Base-by-base conservation (phyloP, 352 stramenopile species). In the Pythium pectinolyticum region DNA sequence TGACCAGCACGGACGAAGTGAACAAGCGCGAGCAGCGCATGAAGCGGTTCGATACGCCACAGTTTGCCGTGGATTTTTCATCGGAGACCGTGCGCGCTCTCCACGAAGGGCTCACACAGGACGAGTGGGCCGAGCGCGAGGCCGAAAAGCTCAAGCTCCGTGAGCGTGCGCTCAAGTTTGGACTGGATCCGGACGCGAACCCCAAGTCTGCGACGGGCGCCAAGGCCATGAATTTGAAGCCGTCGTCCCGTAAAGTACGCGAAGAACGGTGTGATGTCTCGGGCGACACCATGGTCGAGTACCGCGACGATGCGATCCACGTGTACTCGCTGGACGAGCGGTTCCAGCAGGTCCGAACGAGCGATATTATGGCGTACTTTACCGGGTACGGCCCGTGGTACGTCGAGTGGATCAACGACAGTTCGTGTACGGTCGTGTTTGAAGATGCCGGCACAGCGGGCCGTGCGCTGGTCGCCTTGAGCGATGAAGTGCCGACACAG, bases 331-430 rank as follows among this genome's bases (percentile, higher is more conserved):
- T 92, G 11, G 86, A 93, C 57, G 77, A 90, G 2, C 75, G 77
- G 20, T 93, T 93, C 49, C 86, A 90, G 57, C 77, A 87, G 53
- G 84, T 95, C 20, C 82, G 86, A 40, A 93, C 84, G 46, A 89
- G 71, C 55, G 86, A 95, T 55, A 68, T 95, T 19, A 70, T 93
- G 61, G 77, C 67, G 39, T 95, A 93, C 50, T 95, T 95, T 57
- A 61, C 71, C 1, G 86, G 82, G 8, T 95, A 91, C 56, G 82
- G 84, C 0, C 86, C 86, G 15, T 90, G 83, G 22, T 95, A 95
- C 70, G 82, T 95, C 41, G 86, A 95, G 60, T 95, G 86, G 86
- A 76, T 93, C 67, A 92, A 95, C 72, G 84, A 95, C 72, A 91
- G 80, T 45, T 82, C 84, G 54, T 93, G 84, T 52, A 95, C 84